phyloP scores from a whole-genome alignment of 2,329 filamentous ascomycete genomes.

The Neocucurbitaria cava region DNA sequence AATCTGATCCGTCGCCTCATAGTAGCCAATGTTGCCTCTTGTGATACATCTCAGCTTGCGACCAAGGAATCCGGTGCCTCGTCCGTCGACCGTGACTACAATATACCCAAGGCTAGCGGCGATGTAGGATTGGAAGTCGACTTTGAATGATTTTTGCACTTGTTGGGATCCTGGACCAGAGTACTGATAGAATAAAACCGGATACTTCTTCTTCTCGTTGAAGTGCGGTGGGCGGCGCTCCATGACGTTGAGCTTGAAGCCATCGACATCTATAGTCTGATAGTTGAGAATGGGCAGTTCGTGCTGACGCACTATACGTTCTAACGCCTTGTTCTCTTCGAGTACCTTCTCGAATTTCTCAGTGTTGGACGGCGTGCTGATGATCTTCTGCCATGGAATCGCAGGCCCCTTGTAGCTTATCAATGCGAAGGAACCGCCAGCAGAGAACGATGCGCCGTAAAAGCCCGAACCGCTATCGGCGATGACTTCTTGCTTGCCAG shows the following conservation, averaged over 20 bases:
- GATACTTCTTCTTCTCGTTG: conserved; percentile 81
- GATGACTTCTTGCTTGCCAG: conserved; percentile 74
- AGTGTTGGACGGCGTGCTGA: conserved; percentile 77
- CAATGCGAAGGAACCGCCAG: conserved; percentile 80
- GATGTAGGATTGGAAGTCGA: conserved; percentile 91
- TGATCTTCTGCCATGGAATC: conserved; percentile 89
- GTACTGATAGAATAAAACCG: conserved; percentile 94
- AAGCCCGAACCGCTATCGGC: conserved; percentile 76
- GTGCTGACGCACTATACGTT: conserved; percentile 72
- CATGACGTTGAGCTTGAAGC: conserved; percentile 73
- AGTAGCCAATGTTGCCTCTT: conserved; percentile 82
- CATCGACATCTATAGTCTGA: conserved; percentile 83
- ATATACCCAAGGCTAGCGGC: conserved; percentile 88
- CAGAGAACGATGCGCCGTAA: conserved; percentile 84
- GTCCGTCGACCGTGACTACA: conserved; percentile 91
- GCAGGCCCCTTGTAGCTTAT: conserved; percentile 83
- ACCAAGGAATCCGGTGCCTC: conserved; percentile 90
- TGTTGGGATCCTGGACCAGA: conserved; percentile 92
- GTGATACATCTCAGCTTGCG: conserved; percentile 82
- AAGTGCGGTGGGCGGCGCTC: conserved; percentile 93
- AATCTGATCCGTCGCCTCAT: conserved; percentile 90
- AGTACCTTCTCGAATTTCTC: conserved; percentile 72
- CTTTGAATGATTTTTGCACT: conserved; percentile 78
- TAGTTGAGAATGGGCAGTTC: conserved; percentile 85
- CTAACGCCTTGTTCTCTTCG: conserved; percentile 78